A percentile compares a stretch with the other conserved stretches of the same genome.
Evolutionary conservation across 768 basidiomycete genomes (phyloP).

Genomic region (Chlorophyllum brunneum): DNA sequence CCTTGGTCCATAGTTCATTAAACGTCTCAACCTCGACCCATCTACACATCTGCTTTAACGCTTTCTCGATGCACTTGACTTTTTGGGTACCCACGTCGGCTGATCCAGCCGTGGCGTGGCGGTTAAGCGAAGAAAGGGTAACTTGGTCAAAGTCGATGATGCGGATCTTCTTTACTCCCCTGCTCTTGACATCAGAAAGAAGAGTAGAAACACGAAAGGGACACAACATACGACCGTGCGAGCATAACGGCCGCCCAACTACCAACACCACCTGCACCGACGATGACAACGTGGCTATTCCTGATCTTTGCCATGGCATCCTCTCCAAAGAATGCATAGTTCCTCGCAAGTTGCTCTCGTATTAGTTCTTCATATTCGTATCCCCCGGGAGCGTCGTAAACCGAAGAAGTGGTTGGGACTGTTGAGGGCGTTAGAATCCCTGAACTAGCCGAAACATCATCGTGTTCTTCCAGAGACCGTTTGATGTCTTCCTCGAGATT

Average conservation of each 20-base stretch:
- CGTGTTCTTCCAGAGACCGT: conserved; percentile 41
- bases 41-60: conserved; percentile 69
- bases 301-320: conserved; percentile 82
- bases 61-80: conserved; percentile 70
- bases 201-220: not conserved
- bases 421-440: not conserved
- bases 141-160: conserved; percentile 97
- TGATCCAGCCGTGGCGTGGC: conserved; percentile 88
- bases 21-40: conserved; percentile 86
- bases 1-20: conserved; percentile 84
- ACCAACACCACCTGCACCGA: conserved; percentile 96
- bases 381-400: not conserved
- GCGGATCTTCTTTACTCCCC: conserved; percentile 72
- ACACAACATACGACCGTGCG: conserved; percentile 69
- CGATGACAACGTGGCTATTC: conserved; percentile 71
- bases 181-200: conserved; percentile 21
- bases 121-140: conserved; percentile 89
- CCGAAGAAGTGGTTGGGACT: not conserved
- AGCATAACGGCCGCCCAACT: conserved; percentile 96
- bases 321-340: conserved; percentile 93
- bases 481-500: conserved; percentile 56
- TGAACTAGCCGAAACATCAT: conserved; percentile 15
- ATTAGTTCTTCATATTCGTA: conserved; percentile 83
- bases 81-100: conserved; percentile 93
- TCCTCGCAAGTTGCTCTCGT: conserved; percentile 86